phyloP scores from a whole-genome alignment of 768 basidiomycete genomes.

The Trichaptum fuscoviolaceum region DNA sequence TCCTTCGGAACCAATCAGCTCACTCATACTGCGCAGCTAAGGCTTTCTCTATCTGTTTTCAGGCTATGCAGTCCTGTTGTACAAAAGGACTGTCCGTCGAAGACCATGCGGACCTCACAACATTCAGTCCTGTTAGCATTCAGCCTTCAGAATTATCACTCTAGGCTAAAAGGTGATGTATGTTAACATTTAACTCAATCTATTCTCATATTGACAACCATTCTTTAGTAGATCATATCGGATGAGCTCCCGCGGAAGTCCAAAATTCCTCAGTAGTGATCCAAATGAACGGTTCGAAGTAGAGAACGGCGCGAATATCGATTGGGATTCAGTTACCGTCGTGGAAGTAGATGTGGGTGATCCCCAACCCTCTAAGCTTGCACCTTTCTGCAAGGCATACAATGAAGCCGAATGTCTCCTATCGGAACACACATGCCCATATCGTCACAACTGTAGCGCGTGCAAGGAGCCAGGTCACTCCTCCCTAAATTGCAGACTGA shows the following conservation, averaged over 20 bases:
- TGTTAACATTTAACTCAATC: too few relatives aligned
- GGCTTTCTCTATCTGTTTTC: too few relatives aligned
- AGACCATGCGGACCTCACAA: too few relatives aligned
- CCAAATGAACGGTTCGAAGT: neutral
- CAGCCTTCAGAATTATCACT: too few relatives aligned
- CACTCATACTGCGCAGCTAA: too few relatives aligned
- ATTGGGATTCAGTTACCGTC: neutral
- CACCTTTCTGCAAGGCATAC: neutral
- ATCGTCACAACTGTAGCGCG: neutral
- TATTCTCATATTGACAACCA: neutral
- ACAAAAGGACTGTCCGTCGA: too few relatives aligned
- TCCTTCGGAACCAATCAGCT: too few relatives aligned
- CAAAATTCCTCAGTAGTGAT: neutral
- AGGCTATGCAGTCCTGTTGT: too few relatives aligned
- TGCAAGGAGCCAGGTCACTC: slow-evolving; percentile 1
- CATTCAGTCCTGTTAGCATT: too few relatives aligned
- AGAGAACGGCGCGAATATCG: neutral
- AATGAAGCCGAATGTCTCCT: neutral
- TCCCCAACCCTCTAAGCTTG: neutral
- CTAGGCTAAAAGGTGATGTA: too few relatives aligned
- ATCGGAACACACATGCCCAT: neutral
- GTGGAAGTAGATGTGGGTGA: neutral
- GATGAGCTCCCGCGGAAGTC: neutral
- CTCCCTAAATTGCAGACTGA: neutral
- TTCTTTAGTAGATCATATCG: neutral